Percentiles rank a stretch among this genome's conserved stretches.
Conservation (phyloP, 495 filamentous ascomycete species). For the Elaphomyces granulatus region DNA sequence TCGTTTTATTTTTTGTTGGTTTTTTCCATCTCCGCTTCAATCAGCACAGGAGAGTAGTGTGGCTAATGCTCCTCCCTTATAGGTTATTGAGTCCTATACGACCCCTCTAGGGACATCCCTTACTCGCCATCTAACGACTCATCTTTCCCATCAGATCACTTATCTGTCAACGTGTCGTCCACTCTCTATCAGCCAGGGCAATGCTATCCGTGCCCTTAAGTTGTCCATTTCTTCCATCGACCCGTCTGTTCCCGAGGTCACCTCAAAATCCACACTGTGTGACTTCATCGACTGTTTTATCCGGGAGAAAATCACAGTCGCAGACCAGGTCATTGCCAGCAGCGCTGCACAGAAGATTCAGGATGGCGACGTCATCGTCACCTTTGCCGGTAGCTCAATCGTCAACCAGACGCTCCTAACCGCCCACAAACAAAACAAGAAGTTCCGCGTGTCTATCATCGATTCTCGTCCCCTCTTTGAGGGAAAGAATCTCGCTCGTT, state of each 20-base stretch:
- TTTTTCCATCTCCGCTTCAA: conserved; percentile 3
- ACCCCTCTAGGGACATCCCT: conserved; percentile 74
- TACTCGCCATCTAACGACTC: conserved; percentile 79
- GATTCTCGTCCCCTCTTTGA: conserved; percentile 71
- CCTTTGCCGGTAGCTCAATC: conserved; percentile 76
- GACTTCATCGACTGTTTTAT: conserved; percentile 82
- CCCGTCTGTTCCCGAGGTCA: conserved; percentile 59
- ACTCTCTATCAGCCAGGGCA: conserved; percentile 87
- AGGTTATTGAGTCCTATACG: conserved; percentile 86
- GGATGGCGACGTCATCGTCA: conserved; percentile 69
- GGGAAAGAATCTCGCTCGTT: conserved; percentile 59
- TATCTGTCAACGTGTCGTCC: conserved; percentile 86
- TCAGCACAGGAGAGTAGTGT: conserved; percentile 1
- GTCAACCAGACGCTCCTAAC: conserved; percentile 64
- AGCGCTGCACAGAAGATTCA: conserved; percentile 61
- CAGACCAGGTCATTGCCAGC: conserved; percentile 68
- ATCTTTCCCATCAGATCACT: conserved; percentile 88
- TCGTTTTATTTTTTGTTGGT: no score
- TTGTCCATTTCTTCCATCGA: conserved; percentile 74
- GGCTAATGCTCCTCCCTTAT: background rate
- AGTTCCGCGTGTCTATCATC: conserved; percentile 71
- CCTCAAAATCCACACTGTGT: conserved; percentile 62
- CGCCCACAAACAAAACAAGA: conserved; percentile 52
- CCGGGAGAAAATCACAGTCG: conserved; percentile 72
- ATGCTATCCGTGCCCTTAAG: conserved; percentile 89